Evolutionary conservation across 2,329 filamentous ascomycete species (phyloP).

Genomic region (Alternaria incomplexa): DNA sequence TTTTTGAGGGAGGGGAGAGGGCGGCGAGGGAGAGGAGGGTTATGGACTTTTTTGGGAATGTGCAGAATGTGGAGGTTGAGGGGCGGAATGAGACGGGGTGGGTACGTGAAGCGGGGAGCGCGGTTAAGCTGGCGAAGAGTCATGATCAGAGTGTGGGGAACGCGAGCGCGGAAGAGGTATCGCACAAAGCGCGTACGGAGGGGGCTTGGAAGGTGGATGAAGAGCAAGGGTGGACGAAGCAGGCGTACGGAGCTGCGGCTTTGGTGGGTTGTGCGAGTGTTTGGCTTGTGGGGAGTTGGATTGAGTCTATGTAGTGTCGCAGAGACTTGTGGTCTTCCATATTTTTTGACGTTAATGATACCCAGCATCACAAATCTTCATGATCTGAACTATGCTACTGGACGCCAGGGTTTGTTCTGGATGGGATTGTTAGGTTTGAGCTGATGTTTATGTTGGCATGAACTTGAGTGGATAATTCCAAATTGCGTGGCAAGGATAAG

Average conservation of each 20-base stretch:
- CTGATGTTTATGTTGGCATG: neutral
- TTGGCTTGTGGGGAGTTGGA: conserved; percentile 50
- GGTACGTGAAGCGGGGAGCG: conserved; percentile 77
- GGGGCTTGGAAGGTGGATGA: conserved; percentile 44
- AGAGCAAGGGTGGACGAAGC: conserved; percentile 49
- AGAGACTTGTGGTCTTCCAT: neutral
- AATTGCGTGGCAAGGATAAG: neutral
- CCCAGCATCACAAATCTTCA: conserved; percentile 1
- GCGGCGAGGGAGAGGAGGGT: conserved; percentile 80
- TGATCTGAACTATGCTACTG: neutral
- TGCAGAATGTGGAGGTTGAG: conserved; percentile 94
- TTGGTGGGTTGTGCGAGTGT: conserved; percentile 48
- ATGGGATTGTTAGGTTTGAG: neutral
- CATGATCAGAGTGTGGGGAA: conserved; percentile 41
- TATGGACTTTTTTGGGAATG: conserved; percentile 98
- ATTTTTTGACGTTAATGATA: conserved; percentile 8
- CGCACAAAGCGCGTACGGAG: conserved; percentile 31
- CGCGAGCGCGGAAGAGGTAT: conserved; percentile 24
- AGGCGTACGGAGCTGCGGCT: conserved; percentile 48
- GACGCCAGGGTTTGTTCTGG: neutral
- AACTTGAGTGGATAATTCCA: neutral
- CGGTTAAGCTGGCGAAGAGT: conserved; percentile 59
- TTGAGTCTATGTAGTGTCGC: conserved; percentile 36
- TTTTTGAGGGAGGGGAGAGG: conserved; percentile 85
- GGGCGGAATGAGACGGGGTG: conserved; percentile 53